phyloP scores from a whole-genome alignment of 2,329 filamentous ascomycete species.

The Orbilia blumenaviensis region DNA sequence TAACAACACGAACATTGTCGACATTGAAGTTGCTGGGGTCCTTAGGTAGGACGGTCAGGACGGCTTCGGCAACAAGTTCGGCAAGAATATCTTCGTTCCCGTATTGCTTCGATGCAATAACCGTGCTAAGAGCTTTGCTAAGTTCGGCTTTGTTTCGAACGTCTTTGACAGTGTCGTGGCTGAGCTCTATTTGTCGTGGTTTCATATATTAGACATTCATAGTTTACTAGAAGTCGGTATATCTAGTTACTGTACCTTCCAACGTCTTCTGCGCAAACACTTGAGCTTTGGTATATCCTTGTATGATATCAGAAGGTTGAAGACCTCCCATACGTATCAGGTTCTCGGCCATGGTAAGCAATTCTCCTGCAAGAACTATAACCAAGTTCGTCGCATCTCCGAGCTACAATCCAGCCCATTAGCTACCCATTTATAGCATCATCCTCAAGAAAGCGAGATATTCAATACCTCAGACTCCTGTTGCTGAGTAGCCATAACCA shows the following conservation, averaged over 20 bases:
- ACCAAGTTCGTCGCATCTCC: slow-evolving; percentile 98
- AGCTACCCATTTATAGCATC: neutral
- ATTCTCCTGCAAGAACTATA: slow-evolving; percentile 91
- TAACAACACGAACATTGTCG: slow-evolving; percentile 97
- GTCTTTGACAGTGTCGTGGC: slow-evolving; percentile 88
- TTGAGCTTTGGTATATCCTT: slow-evolving; percentile 94
- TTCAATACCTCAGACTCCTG: slow-evolving; percentile 79
- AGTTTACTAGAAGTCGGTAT: neutral
- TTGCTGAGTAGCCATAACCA: slow-evolving; percentile 99
- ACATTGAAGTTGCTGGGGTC: slow-evolving; percentile 97
- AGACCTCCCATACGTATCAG: slow-evolving; percentile 87
- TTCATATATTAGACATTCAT: neutral
- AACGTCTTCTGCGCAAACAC: slow-evolving; percentile 84
- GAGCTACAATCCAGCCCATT: slow-evolving; percentile 67
- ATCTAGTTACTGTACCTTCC: slow-evolving; percentile 67
- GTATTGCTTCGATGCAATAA: slow-evolving; percentile 95
- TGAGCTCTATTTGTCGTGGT: slow-evolving; percentile 69
- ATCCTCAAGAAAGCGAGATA: neutral
- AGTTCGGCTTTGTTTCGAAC: slow-evolving; percentile 82
- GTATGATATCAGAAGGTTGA: slow-evolving; percentile 97
- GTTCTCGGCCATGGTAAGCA: slow-evolving; percentile 96
- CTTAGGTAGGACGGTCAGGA: slow-evolving; percentile 90
- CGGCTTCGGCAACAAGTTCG: slow-evolving; percentile 82
- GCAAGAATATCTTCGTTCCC: slow-evolving; percentile 90
- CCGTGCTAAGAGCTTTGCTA: slow-evolving; percentile 92